Base-by-base conservation (phyloP, 2,329 filamentous ascomycete genomes). In the Exophiala bonariae region DNA sequence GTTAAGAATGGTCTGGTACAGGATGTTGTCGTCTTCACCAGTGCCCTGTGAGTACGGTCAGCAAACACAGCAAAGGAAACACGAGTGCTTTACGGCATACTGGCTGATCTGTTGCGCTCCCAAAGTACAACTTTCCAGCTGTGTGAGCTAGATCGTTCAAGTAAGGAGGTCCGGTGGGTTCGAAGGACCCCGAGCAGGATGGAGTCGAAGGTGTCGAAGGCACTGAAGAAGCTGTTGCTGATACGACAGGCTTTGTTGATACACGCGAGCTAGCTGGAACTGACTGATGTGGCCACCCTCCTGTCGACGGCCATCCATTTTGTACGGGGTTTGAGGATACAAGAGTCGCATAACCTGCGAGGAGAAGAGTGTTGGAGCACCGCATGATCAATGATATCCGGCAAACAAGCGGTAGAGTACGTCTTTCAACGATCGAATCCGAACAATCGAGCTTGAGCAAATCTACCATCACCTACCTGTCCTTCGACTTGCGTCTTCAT, bases 101-200 rank as follows among this genome's bases (percentile, higher is more conserved):
- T 13, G 66, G 61, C 32, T 75, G 77, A 61, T 86, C 80, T 33
- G 81, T 80, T 1, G 83, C 82, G 1, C 80, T 79, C 33, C 79
- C 65, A 31, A 81, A 79, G 55, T 79, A 76, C 53, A 74, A 61
- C 52, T 79, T 71, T 16, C 80, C 81, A 32, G 78, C 77, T 42
- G 72, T 72, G 50, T 75, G 71, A 38, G 81, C 80, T 20, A 81
- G 71, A 52, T 73, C 66, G 60, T 81, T 69, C 14, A 83, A 73
- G 60, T 71, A 70, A 52, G 67, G 61, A 52, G 55, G 44, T 48
- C 60, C 34, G 13, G 35, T 17, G 10, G 53, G 47, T 26, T 50
- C 50, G 33, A 47, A 54, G n/a, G 43, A 44, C 11, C 38, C 39
- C 10, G 35, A 39, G 38, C 43, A 44, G 16, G 44, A 42, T 13